These are phyloP conservation scores for Apiotrichum montevideense DNA, from an alignment of 1,284 basidiomycete genomes.

Conservation along the genomic window DNA sequence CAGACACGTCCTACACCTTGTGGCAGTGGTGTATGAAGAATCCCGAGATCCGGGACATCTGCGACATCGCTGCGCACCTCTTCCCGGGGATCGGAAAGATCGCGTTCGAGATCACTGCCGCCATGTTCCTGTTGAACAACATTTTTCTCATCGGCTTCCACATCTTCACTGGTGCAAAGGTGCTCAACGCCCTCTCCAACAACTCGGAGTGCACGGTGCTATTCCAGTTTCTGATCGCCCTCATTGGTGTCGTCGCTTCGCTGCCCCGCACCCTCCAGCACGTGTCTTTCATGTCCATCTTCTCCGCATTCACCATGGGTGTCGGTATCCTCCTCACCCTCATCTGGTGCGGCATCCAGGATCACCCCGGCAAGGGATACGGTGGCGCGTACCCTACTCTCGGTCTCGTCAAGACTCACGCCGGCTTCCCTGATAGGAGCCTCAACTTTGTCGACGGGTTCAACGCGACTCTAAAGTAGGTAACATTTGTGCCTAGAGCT, in stretches of 20 bases:
- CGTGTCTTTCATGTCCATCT: slow-evolving; percentile 46
- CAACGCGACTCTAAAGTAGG: slow-evolving; percentile 46
- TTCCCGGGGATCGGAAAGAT: slow-evolving; percentile 32
- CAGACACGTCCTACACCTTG: slow-evolving; percentile 39
- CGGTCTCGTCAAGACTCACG: slow-evolving; percentile 30
- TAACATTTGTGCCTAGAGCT: no score
- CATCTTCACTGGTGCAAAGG: slow-evolving; percentile 45
- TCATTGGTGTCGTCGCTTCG: slow-evolving; percentile 50
- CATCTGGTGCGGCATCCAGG: slow-evolving; percentile 54
- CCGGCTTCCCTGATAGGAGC: slow-evolving; percentile 42
- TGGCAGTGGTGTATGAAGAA: slow-evolving; percentile 56
- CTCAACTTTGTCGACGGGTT: slow-evolving; percentile 56
- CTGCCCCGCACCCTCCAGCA: slow-evolving; percentile 55
- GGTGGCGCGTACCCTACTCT: slow-evolving; percentile 36
- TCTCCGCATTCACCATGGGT: slow-evolving; percentile 54
- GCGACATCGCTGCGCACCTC: slow-evolving; percentile 57
- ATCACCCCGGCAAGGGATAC: slow-evolving; percentile 36
- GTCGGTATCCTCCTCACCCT: slow-evolving; percentile 56
- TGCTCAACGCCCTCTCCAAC: slow-evolving; percentile 57
- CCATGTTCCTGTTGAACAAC: slow-evolving; percentile 39
- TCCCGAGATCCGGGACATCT: slow-evolving; percentile 58
- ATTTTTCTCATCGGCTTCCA: slow-evolving; percentile 47
- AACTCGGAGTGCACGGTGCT: slow-evolving; percentile 55
- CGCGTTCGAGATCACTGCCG: slow-evolving; percentile 34
- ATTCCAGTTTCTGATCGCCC: slow-evolving; percentile 52